Base-by-base conservation (phyloP, 768 basidiomycete genomes). In the Leccinellum albellum region DNA sequence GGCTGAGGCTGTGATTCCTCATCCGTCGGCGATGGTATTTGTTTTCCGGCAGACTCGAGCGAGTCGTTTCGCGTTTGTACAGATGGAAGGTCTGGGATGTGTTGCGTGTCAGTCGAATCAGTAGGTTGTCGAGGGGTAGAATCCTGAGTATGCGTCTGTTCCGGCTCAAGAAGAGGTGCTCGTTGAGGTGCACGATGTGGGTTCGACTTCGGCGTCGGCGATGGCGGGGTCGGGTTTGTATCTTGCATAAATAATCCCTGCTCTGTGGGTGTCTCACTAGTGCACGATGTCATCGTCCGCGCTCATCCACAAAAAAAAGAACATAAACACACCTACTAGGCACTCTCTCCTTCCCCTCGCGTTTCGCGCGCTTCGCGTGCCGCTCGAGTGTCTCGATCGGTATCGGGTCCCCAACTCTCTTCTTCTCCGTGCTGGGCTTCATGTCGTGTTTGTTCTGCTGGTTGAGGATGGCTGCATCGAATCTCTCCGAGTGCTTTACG, bases 381-480 rank as follows among this genome's bases (percentile, higher is more conserved):
- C 17, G 29, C 31, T 1, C 21, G 9, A 42, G 32, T 51, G 8
- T 21, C 23, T 60, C 65, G 5, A 47, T 20, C 0, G 53, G 12
- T 23, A 10, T 20, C 6, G 57, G 20, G 15, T 47, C 47, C 3
- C 13, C 17, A 5, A 31, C 4, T 17, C 56, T 58, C 51, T 66
- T 66, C 20, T 23, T 31, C 9, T 14, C n/a, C 10, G 10, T 58
- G 10, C 31, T 47, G n/a, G 55, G 23, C 10, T 49, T 15, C n/a
- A 9, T 7, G 8, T 23, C 56, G 7, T 78, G 63, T 53, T 74
- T 74, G 55, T 59, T 53, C 54, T 78, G 78, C 56, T 78, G 79
- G 9, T 45, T 63, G 35, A 50, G 60, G 37, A 87, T 85, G n/a
- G 47, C 51, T 3, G 10, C 26, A 57, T 86, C 77, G 51, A 83